Percentiles rank a stretch among this genome's conserved stretches.
These are phyloP conservation scores for Boletus rubescentipes DNA, from an alignment of 768 basidiomycete species.

Conservation along the genomic window DNA sequence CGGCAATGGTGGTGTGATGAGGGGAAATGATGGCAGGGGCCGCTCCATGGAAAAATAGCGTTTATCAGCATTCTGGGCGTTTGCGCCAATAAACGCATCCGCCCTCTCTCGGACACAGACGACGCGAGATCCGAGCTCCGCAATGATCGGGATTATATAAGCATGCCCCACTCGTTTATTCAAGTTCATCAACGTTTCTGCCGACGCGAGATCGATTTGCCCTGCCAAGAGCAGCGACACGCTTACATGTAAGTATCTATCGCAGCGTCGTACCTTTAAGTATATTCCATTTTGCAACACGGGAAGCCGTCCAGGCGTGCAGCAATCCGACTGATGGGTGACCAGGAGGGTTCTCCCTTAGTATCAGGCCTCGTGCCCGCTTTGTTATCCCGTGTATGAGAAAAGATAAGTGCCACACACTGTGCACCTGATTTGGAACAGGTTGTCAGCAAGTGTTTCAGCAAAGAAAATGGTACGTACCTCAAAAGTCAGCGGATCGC, in stretches of 20 bases:
- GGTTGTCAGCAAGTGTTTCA: conserved; percentile 15
- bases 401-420: conserved; percentile 3
- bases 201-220: conserved; percentile 8
- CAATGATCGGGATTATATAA: conserved; percentile 28
- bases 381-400: conserved; percentile 5
- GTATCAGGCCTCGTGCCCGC: conserved; percentile 4
- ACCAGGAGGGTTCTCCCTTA: conserved; percentile 1
- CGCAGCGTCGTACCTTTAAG: not conserved
- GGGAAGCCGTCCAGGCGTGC: not conserved
- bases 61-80: conserved; percentile 33
- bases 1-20: conserved; percentile 1
- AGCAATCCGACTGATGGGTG: not conserved
- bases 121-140: conserved; percentile 32
- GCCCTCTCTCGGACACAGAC: conserved; percentile 15
- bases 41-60: conserved; percentile 21
- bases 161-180: not conserved
- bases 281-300: not conserved
- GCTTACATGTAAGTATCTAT: not conserved
- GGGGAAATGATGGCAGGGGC: conserved; percentile 2
- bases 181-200: conserved; percentile 1
- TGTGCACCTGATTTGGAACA: conserved; percentile 4
- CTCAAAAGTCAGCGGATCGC: conserved; percentile 11
- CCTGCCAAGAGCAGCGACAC: not conserved
- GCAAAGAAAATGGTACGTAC: conserved; percentile 1
- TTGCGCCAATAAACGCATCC: conserved; percentile 11